Conservation (phyloP, 257 asterid genomes). For the Marsdenia floribunda region DNA sequence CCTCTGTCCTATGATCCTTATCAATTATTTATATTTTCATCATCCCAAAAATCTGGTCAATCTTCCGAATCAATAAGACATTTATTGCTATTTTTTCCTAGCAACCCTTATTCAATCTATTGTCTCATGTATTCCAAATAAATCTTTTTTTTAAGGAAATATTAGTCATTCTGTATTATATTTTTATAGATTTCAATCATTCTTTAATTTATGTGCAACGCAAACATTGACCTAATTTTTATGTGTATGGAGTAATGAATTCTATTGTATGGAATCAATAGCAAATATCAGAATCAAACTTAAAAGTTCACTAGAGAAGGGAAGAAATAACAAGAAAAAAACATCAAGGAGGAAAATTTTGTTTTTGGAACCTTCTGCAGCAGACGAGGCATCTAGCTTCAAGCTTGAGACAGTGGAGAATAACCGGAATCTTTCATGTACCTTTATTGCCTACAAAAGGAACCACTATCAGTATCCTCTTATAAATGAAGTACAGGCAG, state of each 20-base stretch:
- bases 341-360: neutral
- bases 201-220: too few species aligned
- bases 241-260: neutral
- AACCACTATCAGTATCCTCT: neutral
- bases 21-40: too few species aligned
- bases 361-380: slow-evolving; percentile 48
- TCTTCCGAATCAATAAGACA: too few species aligned
- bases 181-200: too few species aligned
- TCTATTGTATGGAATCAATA: neutral
- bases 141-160: too few species aligned
- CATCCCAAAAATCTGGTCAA: too few species aligned
- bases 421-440: slow-evolving; percentile 64
- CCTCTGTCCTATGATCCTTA: too few species aligned
- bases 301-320: neutral
- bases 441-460: slow-evolving; percentile 66
- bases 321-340: neutral
- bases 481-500: neutral
- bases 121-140: too few species aligned
- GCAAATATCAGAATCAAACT: neutral
- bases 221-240: neutral
- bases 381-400: slow-evolving; percentile 49
- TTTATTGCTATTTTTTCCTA: too few species aligned
- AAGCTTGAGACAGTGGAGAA: slow-evolving; percentile 83
- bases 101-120: too few species aligned
- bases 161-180: too few species aligned